These are phyloP conservation scores for Suhomyces sp. DNA, from an alignment of 805 yeast species.

Conservation along the genomic window DNA sequence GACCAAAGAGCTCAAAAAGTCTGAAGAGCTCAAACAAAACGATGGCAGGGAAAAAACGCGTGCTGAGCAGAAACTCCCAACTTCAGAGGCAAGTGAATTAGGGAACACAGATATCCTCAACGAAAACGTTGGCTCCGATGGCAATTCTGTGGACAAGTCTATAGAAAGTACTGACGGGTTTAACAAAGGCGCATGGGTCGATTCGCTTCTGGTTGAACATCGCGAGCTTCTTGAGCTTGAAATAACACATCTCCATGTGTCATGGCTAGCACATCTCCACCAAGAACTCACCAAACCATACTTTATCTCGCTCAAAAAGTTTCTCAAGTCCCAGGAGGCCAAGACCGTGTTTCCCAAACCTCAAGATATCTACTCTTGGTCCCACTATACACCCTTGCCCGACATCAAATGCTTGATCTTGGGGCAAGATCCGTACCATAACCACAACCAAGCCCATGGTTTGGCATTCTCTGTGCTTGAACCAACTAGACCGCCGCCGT, in stretches of 20 bases:
- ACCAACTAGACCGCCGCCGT: conserved; percentile 79
- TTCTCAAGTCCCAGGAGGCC: conserved; percentile 49
- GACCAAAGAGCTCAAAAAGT: background rate
- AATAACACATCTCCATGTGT: conserved; percentile 63
- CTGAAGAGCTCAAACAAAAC: background rate
- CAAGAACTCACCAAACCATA: conserved; percentile 80
- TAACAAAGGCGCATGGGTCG: conserved; percentile 52
- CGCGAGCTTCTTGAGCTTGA: conserved; percentile 59
- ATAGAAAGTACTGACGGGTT: conserved; percentile 27
- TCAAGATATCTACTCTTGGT: conserved; percentile 85
- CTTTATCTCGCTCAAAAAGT: conserved; percentile 68
- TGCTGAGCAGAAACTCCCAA: background rate
- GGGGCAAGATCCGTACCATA: conserved; percentile 98
- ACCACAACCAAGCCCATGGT: conserved; percentile 92
- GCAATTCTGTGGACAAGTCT: conserved; percentile 1
- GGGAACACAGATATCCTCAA: too few relatives aligned
- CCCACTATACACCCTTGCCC: conserved; percentile 74
- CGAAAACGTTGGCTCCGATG: background rate
- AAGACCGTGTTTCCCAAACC: conserved; percentile 74
- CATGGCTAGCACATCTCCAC: conserved; percentile 75
- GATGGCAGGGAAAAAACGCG: background rate
- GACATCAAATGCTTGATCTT: conserved; percentile 73
- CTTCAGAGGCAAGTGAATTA: too few relatives aligned
- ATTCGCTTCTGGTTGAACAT: conserved; percentile 46
- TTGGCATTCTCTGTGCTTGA: conserved; percentile 87